These are phyloP conservation scores for Conoideocrella luteorostrata DNA, from an alignment of 2,329 filamentous ascomycete genomes.

Conservation along the genomic window DNA sequence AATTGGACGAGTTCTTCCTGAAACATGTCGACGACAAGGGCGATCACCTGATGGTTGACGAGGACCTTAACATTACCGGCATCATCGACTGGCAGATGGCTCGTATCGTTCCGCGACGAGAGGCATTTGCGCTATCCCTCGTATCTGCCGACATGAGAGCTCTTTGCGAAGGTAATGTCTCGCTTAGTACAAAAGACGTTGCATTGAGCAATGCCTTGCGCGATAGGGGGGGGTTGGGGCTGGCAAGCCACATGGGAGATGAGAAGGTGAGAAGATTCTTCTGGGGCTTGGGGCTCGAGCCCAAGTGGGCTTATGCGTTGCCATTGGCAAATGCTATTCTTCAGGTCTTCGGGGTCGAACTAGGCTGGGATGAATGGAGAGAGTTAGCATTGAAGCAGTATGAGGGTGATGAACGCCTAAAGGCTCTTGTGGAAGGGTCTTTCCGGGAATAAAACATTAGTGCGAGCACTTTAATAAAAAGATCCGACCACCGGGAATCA, in stretches of 20 bases:
- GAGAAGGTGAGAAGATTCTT: constrained; percentile 17
- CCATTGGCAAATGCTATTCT: constrained; percentile 17
- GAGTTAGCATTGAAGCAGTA: constrained; percentile 9
- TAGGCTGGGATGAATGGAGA: constrained; percentile 10
- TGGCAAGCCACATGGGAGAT: constrained; percentile 8
- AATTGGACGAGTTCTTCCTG: constrained; percentile 28
- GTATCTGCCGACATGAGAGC: constrained; percentile 12
- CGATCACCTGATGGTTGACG: constrained; percentile 37
- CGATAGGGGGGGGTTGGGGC: background rate
- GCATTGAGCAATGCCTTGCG: constrained; percentile 10
- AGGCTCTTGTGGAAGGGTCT: constrained; percentile 1
- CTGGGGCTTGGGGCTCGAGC: constrained; percentile 15
- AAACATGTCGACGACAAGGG: constrained; percentile 42
- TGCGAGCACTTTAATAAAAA: too few relatives aligned
- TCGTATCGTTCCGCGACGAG: constrained; percentile 13
- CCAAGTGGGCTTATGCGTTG: constrained; percentile 12
- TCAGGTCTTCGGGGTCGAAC: constrained; percentile 10
- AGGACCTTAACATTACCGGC: constrained; percentile 35
- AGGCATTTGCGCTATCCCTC: constrained; percentile 13
- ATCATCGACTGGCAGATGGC: constrained; percentile 18
- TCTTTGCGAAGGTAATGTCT: constrained; percentile 9
- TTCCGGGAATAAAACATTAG: background rate
- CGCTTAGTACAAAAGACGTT: constrained; percentile 12
- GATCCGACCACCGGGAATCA: too few relatives aligned
- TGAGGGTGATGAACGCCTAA: constrained; percentile 9